A percentile compares a stretch with the other conserved stretches of the same genome.
These are phyloP conservation scores for Gossypioides kirkii DNA, from an alignment of 345 rosid genomes.

Conservation along the genomic window DNA sequence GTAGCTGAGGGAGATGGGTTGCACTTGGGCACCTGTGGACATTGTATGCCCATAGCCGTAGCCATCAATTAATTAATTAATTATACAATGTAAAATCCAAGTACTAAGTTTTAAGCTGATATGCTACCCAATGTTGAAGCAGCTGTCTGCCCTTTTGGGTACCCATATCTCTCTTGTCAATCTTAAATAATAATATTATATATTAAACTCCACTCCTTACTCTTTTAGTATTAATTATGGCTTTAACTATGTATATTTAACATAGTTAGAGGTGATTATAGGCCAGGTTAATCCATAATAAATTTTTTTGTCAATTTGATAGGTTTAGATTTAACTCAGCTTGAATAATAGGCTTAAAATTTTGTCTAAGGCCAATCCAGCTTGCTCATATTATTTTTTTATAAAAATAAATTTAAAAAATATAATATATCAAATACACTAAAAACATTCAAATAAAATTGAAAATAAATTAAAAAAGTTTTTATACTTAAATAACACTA, in stretches of 20 bases:
- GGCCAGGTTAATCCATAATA: accelerated
- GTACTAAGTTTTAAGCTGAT: not conserved
- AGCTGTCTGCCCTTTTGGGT: not conserved
- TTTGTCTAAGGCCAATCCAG: accelerated
- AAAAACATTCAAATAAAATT: too few species aligned
- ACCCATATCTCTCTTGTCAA: not conserved
- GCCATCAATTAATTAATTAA: too few species aligned
- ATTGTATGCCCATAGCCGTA: not conserved
- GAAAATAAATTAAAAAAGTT: too few species aligned
- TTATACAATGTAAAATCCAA: not conserved
- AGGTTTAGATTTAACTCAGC: too few species aligned
- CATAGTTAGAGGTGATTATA: too few species aligned
- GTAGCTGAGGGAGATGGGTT: not conserved
- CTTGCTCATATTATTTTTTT: too few species aligned
- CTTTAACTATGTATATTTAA: too few species aligned
- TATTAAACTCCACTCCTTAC: too few species aligned
- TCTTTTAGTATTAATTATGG: too few species aligned
- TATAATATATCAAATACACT: too few species aligned
- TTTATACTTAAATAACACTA: too few species aligned
- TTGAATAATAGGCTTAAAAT: accelerated
- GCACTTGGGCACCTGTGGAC: not conserved
- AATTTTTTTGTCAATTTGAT: accelerated
- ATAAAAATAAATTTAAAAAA: too few species aligned
- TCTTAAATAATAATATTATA: not conserved
- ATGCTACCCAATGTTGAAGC: not conserved